Percentiles rank a stretch among this genome's conserved stretches.
These are phyloP conservation scores for Dictyostelium brefeldianum DNA, from an alignment of 78 protist genomes.

Conservation along the genomic window DNA sequence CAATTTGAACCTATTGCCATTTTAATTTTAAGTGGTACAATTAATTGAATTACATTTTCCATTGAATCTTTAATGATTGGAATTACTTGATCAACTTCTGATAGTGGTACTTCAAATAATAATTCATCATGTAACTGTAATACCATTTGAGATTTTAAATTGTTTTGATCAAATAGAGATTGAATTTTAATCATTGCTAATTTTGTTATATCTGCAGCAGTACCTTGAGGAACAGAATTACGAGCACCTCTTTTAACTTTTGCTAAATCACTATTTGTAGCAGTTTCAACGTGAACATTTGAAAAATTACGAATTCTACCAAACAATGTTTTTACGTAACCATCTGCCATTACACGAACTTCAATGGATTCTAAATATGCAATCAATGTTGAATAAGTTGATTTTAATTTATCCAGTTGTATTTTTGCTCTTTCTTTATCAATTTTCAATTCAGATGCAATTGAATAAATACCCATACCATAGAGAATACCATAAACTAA, in stretches of 20 bases:
- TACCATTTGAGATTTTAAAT: conserved; percentile 21
- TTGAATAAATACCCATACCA: conserved; percentile 74
- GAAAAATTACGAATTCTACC: conserved; percentile 52
- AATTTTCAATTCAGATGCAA: conserved; percentile 33
- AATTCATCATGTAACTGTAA: conserved; percentile 90
- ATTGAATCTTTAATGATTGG: conserved; percentile 37
- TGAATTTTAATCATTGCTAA: conserved; percentile 79
- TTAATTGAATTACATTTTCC: conserved; percentile 50
- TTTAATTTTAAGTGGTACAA: conserved; percentile 51
- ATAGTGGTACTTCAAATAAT: conserved; percentile 77
- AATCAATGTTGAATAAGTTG: conserved; percentile 20
- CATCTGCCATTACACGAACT: not conserved
- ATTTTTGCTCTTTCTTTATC: conserved; percentile 21
- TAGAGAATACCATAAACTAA: conserved; percentile 79
- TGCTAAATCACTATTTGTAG: not conserved
- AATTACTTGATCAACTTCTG: not conserved
- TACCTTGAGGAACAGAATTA: conserved; percentile 86
- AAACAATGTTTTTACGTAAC: conserved; percentile 43
- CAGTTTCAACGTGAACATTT: not conserved
- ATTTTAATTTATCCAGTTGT: conserved; percentile 10
- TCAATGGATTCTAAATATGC: conserved; percentile 19
- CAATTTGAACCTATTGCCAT: conserved; percentile 55
- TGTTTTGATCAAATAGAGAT: not conserved
- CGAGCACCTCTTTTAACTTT: conserved; percentile 73
- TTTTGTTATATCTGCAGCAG: conserved; percentile 89